A percentile compares a stretch with the other conserved stretches of the same genome.
Evolutionary conservation across 1,139 yeast species (phyloP).

Genomic region (Debaryomycetaceae sp.): DNA sequence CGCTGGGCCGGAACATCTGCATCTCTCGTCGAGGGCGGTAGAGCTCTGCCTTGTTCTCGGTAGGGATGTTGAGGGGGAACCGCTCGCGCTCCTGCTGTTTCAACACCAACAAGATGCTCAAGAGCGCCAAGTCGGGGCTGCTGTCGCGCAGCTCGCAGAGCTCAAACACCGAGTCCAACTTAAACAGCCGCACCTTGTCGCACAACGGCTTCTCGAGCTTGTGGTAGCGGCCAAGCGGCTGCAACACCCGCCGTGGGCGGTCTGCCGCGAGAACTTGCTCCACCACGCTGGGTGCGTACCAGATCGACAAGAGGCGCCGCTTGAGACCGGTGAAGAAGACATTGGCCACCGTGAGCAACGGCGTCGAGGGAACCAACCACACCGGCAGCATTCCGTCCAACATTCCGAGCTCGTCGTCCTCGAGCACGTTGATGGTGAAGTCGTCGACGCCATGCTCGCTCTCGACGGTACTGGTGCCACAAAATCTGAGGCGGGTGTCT

Average conservation of each 20-base stretch:
- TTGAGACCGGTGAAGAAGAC: constrained; percentile 3
- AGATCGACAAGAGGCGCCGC: constrained; percentile 6
- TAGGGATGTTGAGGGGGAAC: too few relatives aligned
- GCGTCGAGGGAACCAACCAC: constrained; percentile 7
- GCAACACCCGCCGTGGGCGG: constrained; percentile 2
- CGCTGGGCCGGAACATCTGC: too few relatives aligned
- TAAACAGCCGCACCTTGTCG: constrained; percentile 1
- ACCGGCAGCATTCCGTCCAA: constrained; percentile 5
- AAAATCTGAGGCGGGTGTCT: constrained; percentile 11
- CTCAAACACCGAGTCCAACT: constrained; percentile 5
- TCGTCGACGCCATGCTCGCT: constrained; percentile 4
- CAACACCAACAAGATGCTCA: constrained; percentile 9
- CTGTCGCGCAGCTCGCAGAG: constrained; percentile 1
- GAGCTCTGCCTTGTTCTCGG: too few relatives aligned
- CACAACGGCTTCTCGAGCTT: constrained; percentile 1
- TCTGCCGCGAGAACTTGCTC: constrained; percentile 5
- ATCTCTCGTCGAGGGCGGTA: too few relatives aligned
- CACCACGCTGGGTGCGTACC: constrained; percentile 3
- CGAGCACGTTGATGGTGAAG: constrained; percentile 8
- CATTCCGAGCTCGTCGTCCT: constrained; percentile 10
- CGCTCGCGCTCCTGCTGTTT: constrained; percentile 11
- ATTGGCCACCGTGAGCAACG: constrained; percentile 7
- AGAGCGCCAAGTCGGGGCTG: constrained; percentile 7
- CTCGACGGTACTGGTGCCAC: constrained; percentile 10
- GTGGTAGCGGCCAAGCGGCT: constrained; percentile 9